Evolutionary conservation across 345 rosid species (phyloP), one percentile per base, ranked within the genome.

Genomic region (Salix udensis): DNA sequence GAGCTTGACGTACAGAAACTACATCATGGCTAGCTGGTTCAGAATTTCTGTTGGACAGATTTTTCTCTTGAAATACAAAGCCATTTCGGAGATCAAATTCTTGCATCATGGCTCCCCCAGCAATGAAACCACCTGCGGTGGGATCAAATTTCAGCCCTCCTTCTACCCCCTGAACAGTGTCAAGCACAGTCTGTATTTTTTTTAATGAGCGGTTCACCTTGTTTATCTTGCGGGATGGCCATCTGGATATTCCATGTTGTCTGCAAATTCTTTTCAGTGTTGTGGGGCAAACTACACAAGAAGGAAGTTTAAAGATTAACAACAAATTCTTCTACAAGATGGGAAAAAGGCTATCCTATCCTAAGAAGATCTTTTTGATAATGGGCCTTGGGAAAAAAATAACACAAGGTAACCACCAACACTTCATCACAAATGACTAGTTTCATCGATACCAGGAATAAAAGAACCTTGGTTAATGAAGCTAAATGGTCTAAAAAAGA

Each of bases 141-240:
- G 96, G 91, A 80, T 95, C 93, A 83, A 86, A 93, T 78, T 86
- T 93, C 46, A 95, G 62, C 66, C 93, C 90, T 75, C 97, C 92
- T 77, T 92, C 92, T 28, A 94, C 94, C 24, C 98, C 98, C 50
- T 89, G 97, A 72, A 94, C 98, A 74, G 98, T 91, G 74, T 89
- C 90, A 0, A 94, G 84, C 75, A 92, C 95, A 0, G 94, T 90
- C 76, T 91, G 91, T 85, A 94, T 91, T 85, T 89, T 94, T 83
- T 68, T 86, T 65, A 94, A 74, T 0, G 97, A 92, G 64, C 97
- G 84, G 72, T 90, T 94, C 80, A 92, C 98, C 83, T 94, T 94
- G 76, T 92, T 92, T 74, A 94, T 91, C 86, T 94, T 94, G 16
- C 97, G 92, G 75, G 95, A 94, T 23, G 97, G 98, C 97, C 98